Evolutionary conservation across 768 basidiomycete species (phyloP).

Genomic region (Pulveroboletus sp.): DNA sequence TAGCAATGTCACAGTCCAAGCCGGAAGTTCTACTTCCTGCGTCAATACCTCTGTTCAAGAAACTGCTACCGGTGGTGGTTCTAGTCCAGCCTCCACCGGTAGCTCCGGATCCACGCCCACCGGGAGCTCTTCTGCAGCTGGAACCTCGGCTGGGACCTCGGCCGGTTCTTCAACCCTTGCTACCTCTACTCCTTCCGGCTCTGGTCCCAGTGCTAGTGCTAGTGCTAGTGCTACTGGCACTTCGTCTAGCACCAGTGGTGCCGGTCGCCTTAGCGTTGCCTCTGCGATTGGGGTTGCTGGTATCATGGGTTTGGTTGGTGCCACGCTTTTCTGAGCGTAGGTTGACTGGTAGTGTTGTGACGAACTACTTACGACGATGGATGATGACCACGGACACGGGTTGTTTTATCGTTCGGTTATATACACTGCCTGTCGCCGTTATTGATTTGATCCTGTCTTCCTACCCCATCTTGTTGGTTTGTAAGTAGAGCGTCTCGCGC

Average conservation of each 20-base stretch:
- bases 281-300: constrained; percentile 45
- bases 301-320: constrained; percentile 50
- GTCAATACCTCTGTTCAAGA: constrained; percentile 20
- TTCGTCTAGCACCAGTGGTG: constrained; percentile 30
- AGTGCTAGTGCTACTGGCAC: constrained; percentile 14
- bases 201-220: background rate
- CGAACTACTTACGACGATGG: constrained; percentile 9
- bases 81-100: constrained; percentile 3
- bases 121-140: background rate
- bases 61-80: constrained; percentile 2
- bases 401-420: constrained; percentile 15
- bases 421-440: constrained; percentile 15
- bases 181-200: constrained; percentile 21
- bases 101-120: constrained; percentile 5
- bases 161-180: constrained; percentile 4
- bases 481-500: constrained; percentile 9
- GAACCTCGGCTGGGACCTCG: background rate
- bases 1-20: constrained; percentile 44
- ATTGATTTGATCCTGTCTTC: constrained; percentile 6
- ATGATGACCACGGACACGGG: constrained; percentile 12
- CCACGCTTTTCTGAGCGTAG: constrained; percentile 41
- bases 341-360: background rate
- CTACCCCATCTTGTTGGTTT: constrained; percentile 16
- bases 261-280: constrained; percentile 27
- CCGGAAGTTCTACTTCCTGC: constrained; percentile 34